These are phyloP conservation scores for Spiraea crenata DNA, from an alignment of 331 rosid species.

Conservation along the genomic window DNA sequence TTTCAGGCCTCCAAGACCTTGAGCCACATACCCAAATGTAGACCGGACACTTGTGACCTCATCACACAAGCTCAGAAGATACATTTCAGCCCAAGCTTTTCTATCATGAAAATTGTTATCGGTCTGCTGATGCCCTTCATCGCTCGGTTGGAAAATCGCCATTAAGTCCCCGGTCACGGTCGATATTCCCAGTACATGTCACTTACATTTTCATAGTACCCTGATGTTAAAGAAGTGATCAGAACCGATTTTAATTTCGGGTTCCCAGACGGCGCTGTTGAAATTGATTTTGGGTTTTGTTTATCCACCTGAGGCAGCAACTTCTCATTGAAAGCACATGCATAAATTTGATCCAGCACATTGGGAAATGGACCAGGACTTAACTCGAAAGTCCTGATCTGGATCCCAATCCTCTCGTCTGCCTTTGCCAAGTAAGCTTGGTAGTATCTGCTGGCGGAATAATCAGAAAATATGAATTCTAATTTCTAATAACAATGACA, in stretches of 20 bases:
- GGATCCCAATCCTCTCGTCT: constrained; percentile 62
- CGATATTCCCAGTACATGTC: constrained; percentile 48
- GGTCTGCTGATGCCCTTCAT: constrained; percentile 51
- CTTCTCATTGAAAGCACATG: constrained; percentile 47
- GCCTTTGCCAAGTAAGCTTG: constrained; percentile 50
- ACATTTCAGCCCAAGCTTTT: constrained; percentile 73
- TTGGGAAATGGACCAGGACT: constrained; percentile 43
- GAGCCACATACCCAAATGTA: constrained; percentile 71
- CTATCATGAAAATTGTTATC: constrained; percentile 42
- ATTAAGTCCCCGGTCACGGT: constrained; percentile 43
- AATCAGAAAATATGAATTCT: no score
- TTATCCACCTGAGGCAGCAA: constrained; percentile 45
- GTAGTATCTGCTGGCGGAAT: no score
- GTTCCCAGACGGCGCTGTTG: constrained; percentile 21
- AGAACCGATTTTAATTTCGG: constrained; percentile 45
- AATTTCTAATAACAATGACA: no score
- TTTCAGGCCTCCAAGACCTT: constrained; percentile 65
- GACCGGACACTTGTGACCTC: constrained; percentile 68
- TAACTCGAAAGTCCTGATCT: constrained; percentile 48
- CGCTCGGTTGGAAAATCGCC: constrained; percentile 55
- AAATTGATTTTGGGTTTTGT: constrained; percentile 7
- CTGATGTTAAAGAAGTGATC: constrained; percentile 50
- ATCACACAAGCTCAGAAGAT: constrained; percentile 49
- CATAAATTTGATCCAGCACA: constrained; percentile 58
- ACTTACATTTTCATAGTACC: constrained; percentile 48